Evolutionary conservation across 2,329 filamentous ascomycete genomes (phyloP).

Genomic region (Paracoccidioides brasiliensis): DNA sequence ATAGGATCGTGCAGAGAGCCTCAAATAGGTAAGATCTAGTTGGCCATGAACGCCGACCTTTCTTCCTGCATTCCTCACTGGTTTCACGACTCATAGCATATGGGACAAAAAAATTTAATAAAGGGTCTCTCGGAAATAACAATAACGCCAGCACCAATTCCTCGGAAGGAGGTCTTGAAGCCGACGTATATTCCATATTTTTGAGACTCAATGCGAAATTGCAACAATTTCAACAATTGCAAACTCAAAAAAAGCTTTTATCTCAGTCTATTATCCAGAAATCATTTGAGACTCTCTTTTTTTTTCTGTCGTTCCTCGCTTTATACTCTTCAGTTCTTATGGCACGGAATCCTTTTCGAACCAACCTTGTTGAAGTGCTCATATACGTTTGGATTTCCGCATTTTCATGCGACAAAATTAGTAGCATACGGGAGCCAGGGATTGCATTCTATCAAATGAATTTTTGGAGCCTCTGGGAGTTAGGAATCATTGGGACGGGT

Average conservation of each 20-base stretch:
- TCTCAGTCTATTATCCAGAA: conserved; percentile 72
- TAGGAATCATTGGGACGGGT: conserved; percentile 62
- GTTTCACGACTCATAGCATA: neutral
- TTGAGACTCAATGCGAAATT: conserved; percentile 77
- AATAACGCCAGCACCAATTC: neutral
- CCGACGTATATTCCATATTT: conserved; percentile 48
- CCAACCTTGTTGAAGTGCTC: conserved; percentile 56
- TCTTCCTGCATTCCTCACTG: neutral
- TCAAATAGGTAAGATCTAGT: neutral
- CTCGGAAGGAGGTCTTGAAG: conserved; percentile 6
- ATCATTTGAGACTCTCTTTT: conserved; percentile 65
- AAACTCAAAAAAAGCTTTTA: conserved; percentile 71
- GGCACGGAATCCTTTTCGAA: conserved; percentile 50
- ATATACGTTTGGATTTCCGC: conserved; percentile 79
- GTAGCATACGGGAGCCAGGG: conserved; percentile 74
- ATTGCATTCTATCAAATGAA: conserved; percentile 74
- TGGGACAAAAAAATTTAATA: neutral
- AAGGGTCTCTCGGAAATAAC: conserved; percentile 12
- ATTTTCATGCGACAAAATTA: conserved; percentile 78
- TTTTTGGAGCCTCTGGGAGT: conserved; percentile 64
- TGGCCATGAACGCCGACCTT: neutral
- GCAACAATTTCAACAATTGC: conserved; percentile 72
- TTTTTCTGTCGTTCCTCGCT: conserved; percentile 57
- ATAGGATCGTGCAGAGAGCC: neutral
- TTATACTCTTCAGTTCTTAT: conserved; percentile 82